Percentiles rank a stretch among this genome's conserved stretches.
Conservation (phyloP, 2,329 filamentous ascomycete species). For the Exophiala sp. region DNA sequence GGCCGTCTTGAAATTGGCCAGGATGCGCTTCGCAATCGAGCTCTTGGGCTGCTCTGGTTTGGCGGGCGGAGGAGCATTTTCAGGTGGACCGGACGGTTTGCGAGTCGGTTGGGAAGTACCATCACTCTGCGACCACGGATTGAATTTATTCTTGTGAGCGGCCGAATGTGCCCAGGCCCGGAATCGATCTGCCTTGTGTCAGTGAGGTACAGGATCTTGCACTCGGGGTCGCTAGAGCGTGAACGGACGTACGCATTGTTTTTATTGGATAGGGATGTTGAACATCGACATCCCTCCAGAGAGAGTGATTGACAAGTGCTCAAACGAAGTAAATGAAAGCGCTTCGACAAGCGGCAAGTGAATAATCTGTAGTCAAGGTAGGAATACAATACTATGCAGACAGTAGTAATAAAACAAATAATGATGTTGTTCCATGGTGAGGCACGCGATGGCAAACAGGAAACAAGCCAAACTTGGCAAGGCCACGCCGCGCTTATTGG, state of each 20-base stretch:
- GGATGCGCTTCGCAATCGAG: slow-evolving; percentile 13
- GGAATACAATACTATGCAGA: no score
- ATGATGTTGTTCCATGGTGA: no score
- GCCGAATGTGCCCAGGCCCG: slow-evolving; percentile 26
- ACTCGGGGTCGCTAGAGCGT: not conserved
- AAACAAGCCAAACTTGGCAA: not conserved
- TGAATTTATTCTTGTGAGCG: slow-evolving; percentile 26
- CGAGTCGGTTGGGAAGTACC: not conserved
- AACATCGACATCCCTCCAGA: not conserved
- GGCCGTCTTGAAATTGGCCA: slow-evolving; percentile 52
- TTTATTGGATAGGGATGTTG: not conserved
- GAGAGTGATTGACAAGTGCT: not conserved
- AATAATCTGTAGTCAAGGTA: no score
- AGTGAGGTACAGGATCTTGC: not conserved
- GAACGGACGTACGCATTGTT: slow-evolving; percentile 1
- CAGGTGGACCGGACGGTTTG: not conserved
- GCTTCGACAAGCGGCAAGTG: no score
- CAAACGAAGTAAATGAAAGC: no score
- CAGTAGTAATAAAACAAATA: no score
- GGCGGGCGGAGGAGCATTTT: not conserved
- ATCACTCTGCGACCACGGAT: slow-evolving; percentile 22
- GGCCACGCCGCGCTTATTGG: not conserved
- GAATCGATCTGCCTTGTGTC: slow-evolving; percentile 18
- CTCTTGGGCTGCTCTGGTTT: slow-evolving; percentile 14
- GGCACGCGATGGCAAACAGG: not conserved